Base-by-base conservation (phyloP, 2,329 filamentous ascomycete species). In the Epichloe uncinata region DNA sequence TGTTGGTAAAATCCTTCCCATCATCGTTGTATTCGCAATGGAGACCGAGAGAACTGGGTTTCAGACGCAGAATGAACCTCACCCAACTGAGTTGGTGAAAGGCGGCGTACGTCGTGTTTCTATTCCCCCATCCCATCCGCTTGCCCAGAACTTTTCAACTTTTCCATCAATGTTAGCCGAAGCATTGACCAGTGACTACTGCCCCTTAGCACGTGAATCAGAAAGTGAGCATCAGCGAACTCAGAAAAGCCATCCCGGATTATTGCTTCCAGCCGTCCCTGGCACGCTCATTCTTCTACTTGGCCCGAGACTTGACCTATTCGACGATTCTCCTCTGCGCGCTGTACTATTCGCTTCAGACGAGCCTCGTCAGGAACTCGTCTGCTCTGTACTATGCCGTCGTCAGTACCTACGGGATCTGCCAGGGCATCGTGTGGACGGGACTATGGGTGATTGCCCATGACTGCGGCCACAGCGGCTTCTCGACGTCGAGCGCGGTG, bases 401-500 rank as follows among this genome's bases (percentile, higher is more conserved):
- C 20, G 18, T 26, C 16, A 22, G 68, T 30, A 61, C 66, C 42
- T 85, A 86, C 63, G 75, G 78, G 55, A 82, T 79, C 63, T 58
- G 77, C 43, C 80, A 85, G 66, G 82, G 82, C 47, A 73, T 82
- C 30, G 67, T 84, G 56, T 78, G 79, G 62, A 84, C 80, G 3
- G 82, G 82, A 3, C 67, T 86, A 57, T 86, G 82, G 83, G 81
- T 84, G 56, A 69, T 85, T 40, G 82, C 78, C 15, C 83, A 87
- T 62, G 83, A 87, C 63, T 82, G 78, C 62, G 83, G 83, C 47
- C 83, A 87, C 63, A 77, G 78, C 16, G 80, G 81, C 45, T 82
- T 86, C 63, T 82, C 78, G 16, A 63, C 67, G 20, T 71, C 76
- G 63, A 67, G 67, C 45, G 61, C 57, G 34, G 60, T 84, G 55